Base-by-base conservation (phyloP, 2,329 filamentous ascomycete genomes). In the Fonsecaea erecta region DNA sequence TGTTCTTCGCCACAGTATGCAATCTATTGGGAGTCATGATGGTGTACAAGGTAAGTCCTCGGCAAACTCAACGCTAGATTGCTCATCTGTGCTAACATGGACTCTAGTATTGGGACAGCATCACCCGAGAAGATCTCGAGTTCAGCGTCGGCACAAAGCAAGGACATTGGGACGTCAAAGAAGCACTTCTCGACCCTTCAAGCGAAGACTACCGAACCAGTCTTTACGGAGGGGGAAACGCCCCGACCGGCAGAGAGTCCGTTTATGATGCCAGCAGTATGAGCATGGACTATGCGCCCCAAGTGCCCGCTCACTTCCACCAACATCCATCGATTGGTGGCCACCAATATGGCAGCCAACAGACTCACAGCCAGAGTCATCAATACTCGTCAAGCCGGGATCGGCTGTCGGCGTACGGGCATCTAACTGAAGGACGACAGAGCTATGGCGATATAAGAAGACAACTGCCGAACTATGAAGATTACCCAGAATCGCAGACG, bases 151-250 rank as follows among this genome's bases (percentile, higher is more conserved):
- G 94, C 70, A 92, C 92, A 65, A 92, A 94, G 77, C 90, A 92
- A 80, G 96, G 97, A 81, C 97, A 95, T 77, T 99, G 95, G 95
- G 95, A 99, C 76, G 90, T 98, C 75, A 98, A 98, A 82, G 94
- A 98, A 68, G 84, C 92, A 11, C 83, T 95, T 18, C 86, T 89
- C 52, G 91, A 95, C n/a, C 63, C 66, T 40, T 60, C 57, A 5
- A 59, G 24, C 24, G 67, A 69, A 70, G 92, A 95, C 63, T 91
- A 94, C 65, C 88, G 90, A 65, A 86, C 63, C 9, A 67, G 62
- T 52, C 46, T 67, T 35, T 67, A 68, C n/a, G 65, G 62, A 24
- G 56, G 46, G 28, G 43, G 43, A 11, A 48, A 48, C 12, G 57
- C 57, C 2, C 43, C 57, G 14, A 28, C 48, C 35, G 63, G 62